Percentiles rank a stretch among this genome's conserved stretches.
Evolutionary conservation across 1,284 basidiomycete species (phyloP).

Genomic region (Leccinum glutinopallens): DNA sequence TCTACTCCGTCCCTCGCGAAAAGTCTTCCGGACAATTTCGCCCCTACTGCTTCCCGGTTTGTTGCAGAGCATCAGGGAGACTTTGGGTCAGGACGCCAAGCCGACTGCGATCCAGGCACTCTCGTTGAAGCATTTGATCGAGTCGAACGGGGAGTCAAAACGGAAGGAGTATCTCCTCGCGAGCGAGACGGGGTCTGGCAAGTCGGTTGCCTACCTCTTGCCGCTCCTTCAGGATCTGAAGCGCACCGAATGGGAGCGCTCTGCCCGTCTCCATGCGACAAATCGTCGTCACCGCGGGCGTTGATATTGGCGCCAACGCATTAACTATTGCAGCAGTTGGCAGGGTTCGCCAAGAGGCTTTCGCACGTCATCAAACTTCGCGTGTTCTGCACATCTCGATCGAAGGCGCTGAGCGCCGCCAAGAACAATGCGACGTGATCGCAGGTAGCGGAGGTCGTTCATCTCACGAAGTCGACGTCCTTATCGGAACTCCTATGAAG

Average conservation of each 20-base stretch:
- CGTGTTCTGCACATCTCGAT: conserved; percentile 67
- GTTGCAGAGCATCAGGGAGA: conserved; percentile 52
- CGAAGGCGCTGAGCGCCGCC: conserved; percentile 49
- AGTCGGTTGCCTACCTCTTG: conserved; percentile 87
- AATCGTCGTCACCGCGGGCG: conserved; percentile 15
- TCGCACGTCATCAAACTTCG: conserved; percentile 76
- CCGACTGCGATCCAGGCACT: no score
- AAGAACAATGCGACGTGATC: conserved; percentile 30
- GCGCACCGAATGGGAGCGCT: conserved; percentile 45
- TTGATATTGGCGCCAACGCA: conserved; percentile 86
- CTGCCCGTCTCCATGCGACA: conserved; percentile 4
- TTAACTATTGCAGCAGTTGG: conserved; percentile 81
- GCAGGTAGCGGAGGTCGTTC: conserved; percentile 18
- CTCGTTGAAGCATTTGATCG: no score
- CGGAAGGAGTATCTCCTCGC: conserved; percentile 54
- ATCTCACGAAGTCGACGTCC: conserved; percentile 60
- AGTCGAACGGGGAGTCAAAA: no score
- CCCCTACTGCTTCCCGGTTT: conserved; percentile 71
- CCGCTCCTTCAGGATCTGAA: conserved; percentile 82
- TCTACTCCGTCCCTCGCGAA: conserved; percentile 28
- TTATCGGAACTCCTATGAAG: conserved; percentile 79
- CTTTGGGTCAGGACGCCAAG: conserved; percentile 45
- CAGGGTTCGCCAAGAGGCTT: conserved; percentile 71
- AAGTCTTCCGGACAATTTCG: conserved; percentile 40
- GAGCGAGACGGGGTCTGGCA: conserved; percentile 88